Conservation (phyloP, 1,139 yeast species). For the Sugiyamaella xylanicola region DNA sequence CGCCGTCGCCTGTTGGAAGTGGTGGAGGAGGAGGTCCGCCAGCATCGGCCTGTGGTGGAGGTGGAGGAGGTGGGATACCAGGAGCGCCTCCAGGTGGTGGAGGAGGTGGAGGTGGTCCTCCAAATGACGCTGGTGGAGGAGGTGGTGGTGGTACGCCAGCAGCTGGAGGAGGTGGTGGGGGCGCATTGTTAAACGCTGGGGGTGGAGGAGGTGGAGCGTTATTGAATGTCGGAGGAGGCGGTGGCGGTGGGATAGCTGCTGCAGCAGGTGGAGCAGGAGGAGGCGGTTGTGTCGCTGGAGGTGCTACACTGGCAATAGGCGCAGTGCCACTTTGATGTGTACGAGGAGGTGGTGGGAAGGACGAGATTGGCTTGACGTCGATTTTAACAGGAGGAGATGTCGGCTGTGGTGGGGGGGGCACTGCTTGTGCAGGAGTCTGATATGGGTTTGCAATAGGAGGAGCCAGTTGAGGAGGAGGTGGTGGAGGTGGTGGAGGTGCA, state of each 20-base stretch:
- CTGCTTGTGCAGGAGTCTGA: slow-evolving; percentile 26
- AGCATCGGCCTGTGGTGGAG: slow-evolving; percentile 46
- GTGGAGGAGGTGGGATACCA: slow-evolving; percentile 41
- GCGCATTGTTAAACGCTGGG: no score
- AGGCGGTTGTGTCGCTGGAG: slow-evolving; percentile 35
- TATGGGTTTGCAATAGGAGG: slow-evolving; percentile 21
- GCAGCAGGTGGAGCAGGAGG: slow-evolving; percentile 36
- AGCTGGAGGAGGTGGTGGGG: slow-evolving; percentile 35
- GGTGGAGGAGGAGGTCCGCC: slow-evolving; percentile 44
- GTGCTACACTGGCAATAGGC: slow-evolving; percentile 23
- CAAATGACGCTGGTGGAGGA: slow-evolving; percentile 39
- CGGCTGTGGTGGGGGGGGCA: slow-evolving; percentile 40
- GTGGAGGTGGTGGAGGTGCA: slow-evolving; percentile 26
- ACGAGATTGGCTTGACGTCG: slow-evolving; percentile 22
- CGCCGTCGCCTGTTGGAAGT: slow-evolving; percentile 51
- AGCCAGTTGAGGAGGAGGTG: slow-evolving; percentile 25
- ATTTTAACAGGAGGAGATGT: not conserved
- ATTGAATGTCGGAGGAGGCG: slow-evolving; percentile 34
- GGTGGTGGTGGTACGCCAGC: slow-evolving; percentile 39
- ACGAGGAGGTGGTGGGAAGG: slow-evolving; percentile 33
- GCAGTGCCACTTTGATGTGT: slow-evolving; percentile 23
- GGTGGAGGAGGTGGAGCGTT: slow-evolving; percentile 39
- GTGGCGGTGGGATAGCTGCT: slow-evolving; percentile 39
- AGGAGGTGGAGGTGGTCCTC: slow-evolving; percentile 34
- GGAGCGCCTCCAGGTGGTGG: slow-evolving; percentile 32